Base-by-base conservation (phyloP, 2,329 filamentous ascomycete genomes). In the Berkeleyomyces rouxiae region DNA sequence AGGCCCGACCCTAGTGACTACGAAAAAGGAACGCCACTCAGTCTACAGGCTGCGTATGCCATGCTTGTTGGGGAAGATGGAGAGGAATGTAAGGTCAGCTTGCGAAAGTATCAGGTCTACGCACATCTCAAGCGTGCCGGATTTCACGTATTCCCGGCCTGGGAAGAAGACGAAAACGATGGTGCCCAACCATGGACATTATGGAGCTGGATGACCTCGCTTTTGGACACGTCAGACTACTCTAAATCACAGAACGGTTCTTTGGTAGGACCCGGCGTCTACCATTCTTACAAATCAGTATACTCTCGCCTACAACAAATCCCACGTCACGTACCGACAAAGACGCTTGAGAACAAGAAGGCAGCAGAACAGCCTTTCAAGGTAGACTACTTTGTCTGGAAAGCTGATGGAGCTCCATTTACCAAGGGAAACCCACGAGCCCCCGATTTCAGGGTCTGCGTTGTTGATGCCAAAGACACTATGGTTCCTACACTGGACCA, bases 31-130 rank as follows among this genome's bases (percentile, higher is more conserved):
- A 72, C 93, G n/a, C 90, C 92, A 0, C 85, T 99, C 77, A 95
- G 88, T 72, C 75, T 97, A 46, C 89, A 97, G 72, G 91, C 88
- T 4, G 90, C 90, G 0, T 97, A 97, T 75, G 82, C 91, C 4
- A 80, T 90, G 31, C 84, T 96, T 61, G 81, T 96, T 66, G 90
- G 90, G 1, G 76, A 81, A 33, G 85, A 88, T 58, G 80, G 76
- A 4, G 80, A 83, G 65, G 72, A 74, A 49, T 82, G 83, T 43
- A 84, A 81, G 71, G 74, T 83, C 39, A 78, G 78, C 7, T 76
- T 96, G 65, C 89, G 95, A 67, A 84, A 89, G 69, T 97, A 90
- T 68, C 88, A 87, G 59, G 92, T 97, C 37, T 99, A 91, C 71
- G 81, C 90, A 0, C 86, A 90, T 61, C 76, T 99, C 68, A 93